Conservation (phyloP, 2,329 filamentous ascomycete species). For the Pseudopyricularia javanii region DNA sequence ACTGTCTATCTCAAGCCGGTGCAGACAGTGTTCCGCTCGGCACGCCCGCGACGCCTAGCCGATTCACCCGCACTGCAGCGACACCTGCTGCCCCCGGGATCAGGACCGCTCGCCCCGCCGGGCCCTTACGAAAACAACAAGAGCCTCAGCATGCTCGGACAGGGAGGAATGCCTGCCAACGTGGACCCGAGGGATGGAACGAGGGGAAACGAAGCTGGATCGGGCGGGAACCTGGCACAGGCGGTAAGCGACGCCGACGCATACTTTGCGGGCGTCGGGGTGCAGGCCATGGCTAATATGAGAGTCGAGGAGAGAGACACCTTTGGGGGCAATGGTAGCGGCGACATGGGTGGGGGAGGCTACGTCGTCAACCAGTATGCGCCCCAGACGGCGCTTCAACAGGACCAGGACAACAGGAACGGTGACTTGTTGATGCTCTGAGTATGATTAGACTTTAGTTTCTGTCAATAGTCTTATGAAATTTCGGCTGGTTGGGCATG, state of each 20-base stretch:
- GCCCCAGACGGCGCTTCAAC: slow-evolving; percentile 63
- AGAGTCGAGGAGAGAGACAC: slow-evolving; percentile 53
- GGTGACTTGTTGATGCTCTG: slow-evolving; percentile 52
- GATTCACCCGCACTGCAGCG: slow-evolving; percentile 81
- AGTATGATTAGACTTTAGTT: not conserved
- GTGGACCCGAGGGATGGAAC: slow-evolving; percentile 29
- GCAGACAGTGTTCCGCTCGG: slow-evolving; percentile 88
- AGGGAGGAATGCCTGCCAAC: slow-evolving; percentile 37
- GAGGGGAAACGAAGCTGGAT: slow-evolving; percentile 2
- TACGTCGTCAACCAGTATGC: slow-evolving; percentile 76
- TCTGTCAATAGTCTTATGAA: not conserved
- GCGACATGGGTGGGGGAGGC: slow-evolving; percentile 23
- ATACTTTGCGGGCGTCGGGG: slow-evolving; percentile 58
- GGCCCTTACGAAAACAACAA: slow-evolving; percentile 40
- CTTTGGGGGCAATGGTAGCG: slow-evolving; percentile 43
- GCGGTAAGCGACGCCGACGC: slow-evolving; percentile 78
- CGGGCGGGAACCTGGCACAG: slow-evolving; percentile 41
- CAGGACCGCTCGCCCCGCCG: slow-evolving; percentile 12
- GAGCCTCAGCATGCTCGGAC: slow-evolving; percentile 45
- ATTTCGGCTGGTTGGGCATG: not conserved
- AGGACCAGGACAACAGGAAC: slow-evolving; percentile 51
- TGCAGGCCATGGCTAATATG: slow-evolving; percentile 35
- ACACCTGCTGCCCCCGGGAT: slow-evolving; percentile 44
- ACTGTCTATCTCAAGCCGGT: slow-evolving; percentile 98
- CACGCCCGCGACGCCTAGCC: slow-evolving; percentile 64